A percentile compares a stretch with the other conserved stretches of the same genome.
Evolutionary conservation across 1,284 basidiomycete species (phyloP).

Genomic region (Abortiporus biennis): DNA sequence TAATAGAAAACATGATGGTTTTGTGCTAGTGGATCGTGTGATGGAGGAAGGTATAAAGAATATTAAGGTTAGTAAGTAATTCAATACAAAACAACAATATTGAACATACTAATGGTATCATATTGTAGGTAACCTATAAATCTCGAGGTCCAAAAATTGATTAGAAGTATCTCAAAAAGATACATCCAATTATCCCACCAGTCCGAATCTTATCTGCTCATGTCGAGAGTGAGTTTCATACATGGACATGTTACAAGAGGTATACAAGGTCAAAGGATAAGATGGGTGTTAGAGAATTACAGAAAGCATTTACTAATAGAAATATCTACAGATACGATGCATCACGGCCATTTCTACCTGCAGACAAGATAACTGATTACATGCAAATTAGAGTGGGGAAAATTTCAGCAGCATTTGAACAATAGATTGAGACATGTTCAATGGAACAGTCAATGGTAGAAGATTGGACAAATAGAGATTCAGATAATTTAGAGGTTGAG

Average conservation of each 20-base stretch:
- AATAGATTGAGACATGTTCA: too few relatives aligned
- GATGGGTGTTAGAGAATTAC: not conserved
- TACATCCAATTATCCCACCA: not conserved
- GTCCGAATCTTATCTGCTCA: not conserved
- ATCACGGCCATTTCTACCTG: too few relatives aligned
- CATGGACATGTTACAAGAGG: slow-evolving; percentile 1
- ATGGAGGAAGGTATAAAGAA: slow-evolving; percentile 6
- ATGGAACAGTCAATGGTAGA: too few relatives aligned
- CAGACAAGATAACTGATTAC: too few relatives aligned
- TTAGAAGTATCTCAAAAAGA: not conserved
- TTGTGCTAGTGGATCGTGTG: slow-evolving; percentile 2
- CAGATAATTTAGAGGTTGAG: too few relatives aligned
- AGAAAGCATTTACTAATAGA: not conserved
- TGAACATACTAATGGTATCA: not conserved
- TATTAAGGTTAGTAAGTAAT: slow-evolving; percentile 1
- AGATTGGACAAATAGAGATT: too few relatives aligned
- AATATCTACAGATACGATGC: too few relatives aligned
- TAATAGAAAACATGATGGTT: not conserved
- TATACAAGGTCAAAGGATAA: not conserved
- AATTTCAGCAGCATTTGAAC: too few relatives aligned
- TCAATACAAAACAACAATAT: too few relatives aligned
- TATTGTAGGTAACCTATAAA: not conserved
- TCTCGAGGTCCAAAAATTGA: slow-evolving; percentile 1
- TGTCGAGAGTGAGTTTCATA: not conserved
- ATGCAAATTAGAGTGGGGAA: too few relatives aligned